These are phyloP conservation scores for Staphylotrichum longicolle DNA, from an alignment of 495 filamentous ascomycete species.

Conservation along the genomic window DNA sequence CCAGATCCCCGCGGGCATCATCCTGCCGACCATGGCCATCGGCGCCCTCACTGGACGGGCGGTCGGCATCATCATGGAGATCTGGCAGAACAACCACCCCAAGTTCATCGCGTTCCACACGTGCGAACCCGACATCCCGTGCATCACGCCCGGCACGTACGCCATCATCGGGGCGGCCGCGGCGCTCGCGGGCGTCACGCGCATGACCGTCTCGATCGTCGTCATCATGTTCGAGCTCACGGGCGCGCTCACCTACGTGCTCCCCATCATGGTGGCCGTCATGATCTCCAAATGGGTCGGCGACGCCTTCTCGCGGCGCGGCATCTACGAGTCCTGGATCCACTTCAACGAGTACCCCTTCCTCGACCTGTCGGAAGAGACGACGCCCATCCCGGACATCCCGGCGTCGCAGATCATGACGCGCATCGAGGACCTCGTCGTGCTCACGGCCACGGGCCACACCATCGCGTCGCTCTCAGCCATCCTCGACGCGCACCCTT, in stretches of 20 bases:
- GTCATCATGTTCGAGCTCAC: constrained; percentile 99
- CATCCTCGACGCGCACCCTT: constrained; percentile 69
- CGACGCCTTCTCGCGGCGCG: constrained; percentile 88
- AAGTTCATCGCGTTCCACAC: constrained; percentile 70
- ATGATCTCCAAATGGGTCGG: constrained; percentile 99
- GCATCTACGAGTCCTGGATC: constrained; percentile 98
- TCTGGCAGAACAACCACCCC: constrained; percentile 80
- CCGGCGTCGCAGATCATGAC: constrained; percentile 87
- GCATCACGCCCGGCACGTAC: constrained; percentile 91
- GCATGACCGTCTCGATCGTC: constrained; percentile 95
- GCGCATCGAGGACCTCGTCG: constrained; percentile 80
- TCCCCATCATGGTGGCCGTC: constrained; percentile 99
- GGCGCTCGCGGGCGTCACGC: constrained; percentile 89
- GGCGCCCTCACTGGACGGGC: constrained; percentile 91
- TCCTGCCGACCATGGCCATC: constrained; percentile 95
- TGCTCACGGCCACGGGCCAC: constrained; percentile 82
- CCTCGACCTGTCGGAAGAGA: constrained; percentile 89
- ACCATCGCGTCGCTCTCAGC: constrained; percentile 71
- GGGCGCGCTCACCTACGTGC: constrained; percentile 90
- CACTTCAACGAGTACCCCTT: constrained; percentile 95
- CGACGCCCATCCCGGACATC: constrained; percentile 76
- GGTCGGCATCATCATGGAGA: constrained; percentile 81
- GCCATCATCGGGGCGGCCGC: constrained; percentile 97
- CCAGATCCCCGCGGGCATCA: constrained; percentile 95
- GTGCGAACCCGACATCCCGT: constrained; percentile 85